phyloP scores from a whole-genome alignment of 116 monocot species.

The Iris pallida region DNA sequence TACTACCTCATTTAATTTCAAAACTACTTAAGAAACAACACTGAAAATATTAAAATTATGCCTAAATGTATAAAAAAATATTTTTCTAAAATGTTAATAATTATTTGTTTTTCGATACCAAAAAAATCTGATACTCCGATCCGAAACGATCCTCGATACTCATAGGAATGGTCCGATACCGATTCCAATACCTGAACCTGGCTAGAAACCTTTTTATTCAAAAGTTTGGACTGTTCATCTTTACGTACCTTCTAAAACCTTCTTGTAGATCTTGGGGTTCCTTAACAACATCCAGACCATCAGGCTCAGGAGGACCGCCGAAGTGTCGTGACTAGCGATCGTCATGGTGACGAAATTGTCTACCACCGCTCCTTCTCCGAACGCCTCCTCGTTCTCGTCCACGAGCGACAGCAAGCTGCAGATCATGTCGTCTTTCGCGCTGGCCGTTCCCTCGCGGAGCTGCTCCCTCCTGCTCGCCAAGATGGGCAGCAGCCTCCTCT shows the following conservation, averaged over 20 bases:
- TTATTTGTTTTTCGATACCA: too few relatives aligned
- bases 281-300: slow-evolving; percentile 11
- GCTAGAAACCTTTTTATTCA: too few relatives aligned
- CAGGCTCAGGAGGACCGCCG: slow-evolving; percentile 19
- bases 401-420: background rate
- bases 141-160: too few relatives aligned
- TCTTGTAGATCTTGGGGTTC: slow-evolving; percentile 1
- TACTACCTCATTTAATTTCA: too few relatives aligned
- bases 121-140: too few relatives aligned
- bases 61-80: too few relatives aligned
- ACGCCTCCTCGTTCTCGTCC: background rate
- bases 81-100: too few relatives aligned
- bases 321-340: slow-evolving; percentile 16
- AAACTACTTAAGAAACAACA: too few relatives aligned
- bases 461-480: background rate
- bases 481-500: background rate
- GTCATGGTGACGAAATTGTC: slow-evolving; percentile 1
- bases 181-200: too few relatives aligned
- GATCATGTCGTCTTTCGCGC: slow-evolving; percentile 1
- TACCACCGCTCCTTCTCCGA: slow-evolving; percentile 7
- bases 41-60: too few relatives aligned
- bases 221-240: background rate
- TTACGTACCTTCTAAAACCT: slow-evolving; percentile 6
- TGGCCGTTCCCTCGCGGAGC: background rate
- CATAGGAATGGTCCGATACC: too few relatives aligned